These are phyloP conservation scores for Gamarada debralockiae DNA, from an alignment of 495 filamentous ascomycete species.

Conservation along the genomic window DNA sequence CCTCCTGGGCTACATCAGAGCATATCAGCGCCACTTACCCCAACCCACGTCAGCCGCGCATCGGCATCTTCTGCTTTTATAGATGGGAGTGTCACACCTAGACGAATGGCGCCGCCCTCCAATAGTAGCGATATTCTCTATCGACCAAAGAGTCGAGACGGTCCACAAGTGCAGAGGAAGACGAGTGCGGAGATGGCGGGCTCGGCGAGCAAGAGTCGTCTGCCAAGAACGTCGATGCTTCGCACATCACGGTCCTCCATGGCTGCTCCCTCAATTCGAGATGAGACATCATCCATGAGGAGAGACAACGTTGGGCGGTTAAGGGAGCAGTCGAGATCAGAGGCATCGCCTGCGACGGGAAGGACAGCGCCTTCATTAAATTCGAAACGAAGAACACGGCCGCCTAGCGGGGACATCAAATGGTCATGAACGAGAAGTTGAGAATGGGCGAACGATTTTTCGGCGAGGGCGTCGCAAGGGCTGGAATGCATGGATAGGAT, in stretches of 20 bases:
- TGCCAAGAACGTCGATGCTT: conserved; percentile 23
- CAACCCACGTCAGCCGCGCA: conserved; percentile 35
- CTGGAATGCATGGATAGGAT: neutral
- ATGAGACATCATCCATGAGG: conserved; percentile 6
- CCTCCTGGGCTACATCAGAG: conserved; percentile 42
- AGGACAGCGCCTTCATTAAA: conserved; percentile 22
- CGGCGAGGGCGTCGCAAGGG: neutral
- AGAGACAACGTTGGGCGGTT: conserved; percentile 11
- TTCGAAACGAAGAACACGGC: conserved; percentile 18
- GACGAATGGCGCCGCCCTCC: conserved; percentile 11
- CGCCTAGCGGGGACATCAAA: conserved; percentile 24
- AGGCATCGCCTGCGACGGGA: conserved; percentile 6
- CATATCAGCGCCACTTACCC: conserved; percentile 43
- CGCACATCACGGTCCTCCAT: conserved; percentile 19
- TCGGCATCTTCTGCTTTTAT: conserved; percentile 43
- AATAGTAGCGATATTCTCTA: conserved; percentile 13
- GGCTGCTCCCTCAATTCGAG: conserved; percentile 8
- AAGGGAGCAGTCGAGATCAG: conserved; percentile 14
- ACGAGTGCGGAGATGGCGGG: conserved; percentile 13
- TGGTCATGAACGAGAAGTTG: conserved; percentile 18
- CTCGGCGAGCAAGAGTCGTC: conserved; percentile 18
- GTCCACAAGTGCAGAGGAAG: conserved; percentile 10
- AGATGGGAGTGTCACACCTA: conserved; percentile 33
- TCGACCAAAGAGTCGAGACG: conserved; percentile 23
- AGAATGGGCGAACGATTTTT: neutral